Percentiles rank a stretch among this genome's conserved stretches.
Conservation (phyloP, 805 yeast genomes). For the Barnettozyma vustinii region DNA sequence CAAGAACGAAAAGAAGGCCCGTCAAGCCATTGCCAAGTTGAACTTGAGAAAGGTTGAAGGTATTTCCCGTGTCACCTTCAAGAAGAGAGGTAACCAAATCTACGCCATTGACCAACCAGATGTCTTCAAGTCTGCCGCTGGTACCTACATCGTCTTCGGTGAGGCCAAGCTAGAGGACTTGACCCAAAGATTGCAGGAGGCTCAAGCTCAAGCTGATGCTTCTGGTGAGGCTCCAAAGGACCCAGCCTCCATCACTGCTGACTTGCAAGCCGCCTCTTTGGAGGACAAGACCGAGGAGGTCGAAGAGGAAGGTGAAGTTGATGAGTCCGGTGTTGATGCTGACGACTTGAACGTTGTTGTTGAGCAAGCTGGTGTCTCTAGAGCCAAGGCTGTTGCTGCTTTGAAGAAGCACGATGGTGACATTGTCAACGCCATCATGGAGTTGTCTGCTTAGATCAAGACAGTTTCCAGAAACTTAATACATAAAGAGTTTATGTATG, state of each 20-base stretch:
- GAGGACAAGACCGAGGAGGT: slow-evolving; percentile 38
- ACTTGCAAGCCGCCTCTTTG: slow-evolving; percentile 64
- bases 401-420: slow-evolving; percentile 86
- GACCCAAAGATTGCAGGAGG: slow-evolving; percentile 80
- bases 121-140: slow-evolving; percentile 88
- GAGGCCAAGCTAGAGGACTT: slow-evolving; percentile 96
- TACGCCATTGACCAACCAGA: slow-evolving; percentile 92
- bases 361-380: slow-evolving; percentile 87
- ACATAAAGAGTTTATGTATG: not conserved
- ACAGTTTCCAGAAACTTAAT: not conserved
- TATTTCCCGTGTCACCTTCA: slow-evolving; percentile 92
- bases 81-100: slow-evolving; percentile 86
- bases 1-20: slow-evolving; percentile 94
- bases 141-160: slow-evolving; percentile 95
- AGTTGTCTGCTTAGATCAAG: slow-evolving; percentile 36
- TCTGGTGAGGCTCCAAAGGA: slow-evolving; percentile 41
- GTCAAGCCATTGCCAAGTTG: slow-evolving; percentile 81
- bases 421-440: slow-evolving; percentile 94
- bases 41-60: slow-evolving; percentile 89
- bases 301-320: slow-evolving; percentile 70
- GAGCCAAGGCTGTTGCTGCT: slow-evolving; percentile 88
- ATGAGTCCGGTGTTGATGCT: slow-evolving; percentile 76
- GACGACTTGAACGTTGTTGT: slow-evolving; percentile 81
- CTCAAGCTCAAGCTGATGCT: slow-evolving; percentile 42
- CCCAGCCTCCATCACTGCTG: slow-evolving; percentile 79